These are phyloP conservation scores for Croton setiger DNA, from an alignment of 441 rosid species.

Conservation along the genomic window DNA sequence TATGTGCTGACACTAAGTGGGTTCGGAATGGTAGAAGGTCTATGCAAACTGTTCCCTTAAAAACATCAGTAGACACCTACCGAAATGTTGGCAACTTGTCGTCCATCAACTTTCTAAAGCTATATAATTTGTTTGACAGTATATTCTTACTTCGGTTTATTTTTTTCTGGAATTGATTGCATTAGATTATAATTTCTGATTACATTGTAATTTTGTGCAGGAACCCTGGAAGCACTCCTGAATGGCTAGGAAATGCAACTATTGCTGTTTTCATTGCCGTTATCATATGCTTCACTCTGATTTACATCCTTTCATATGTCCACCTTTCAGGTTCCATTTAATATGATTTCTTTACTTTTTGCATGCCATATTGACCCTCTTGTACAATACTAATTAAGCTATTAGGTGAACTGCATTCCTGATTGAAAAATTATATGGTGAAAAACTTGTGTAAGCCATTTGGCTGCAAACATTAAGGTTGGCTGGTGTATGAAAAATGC, in stretches of 20 bases:
- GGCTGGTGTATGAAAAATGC: background rate
- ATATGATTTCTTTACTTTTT: constrained; percentile 19
- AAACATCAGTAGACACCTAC: background rate
- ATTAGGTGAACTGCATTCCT: constrained; percentile 8
- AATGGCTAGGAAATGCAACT: constrained; percentile 68
- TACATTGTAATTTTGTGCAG: constrained; percentile 37
- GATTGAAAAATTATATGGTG: background rate
- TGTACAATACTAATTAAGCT: constrained; percentile 2
- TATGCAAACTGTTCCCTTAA: background rate
- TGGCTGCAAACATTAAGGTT: background rate
- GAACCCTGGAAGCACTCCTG: constrained; percentile 82
- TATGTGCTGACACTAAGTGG: background rate
- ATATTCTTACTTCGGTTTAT: background rate
- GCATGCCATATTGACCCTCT: constrained; percentile 13
- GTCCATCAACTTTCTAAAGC: background rate
- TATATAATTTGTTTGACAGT: background rate
- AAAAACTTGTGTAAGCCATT: background rate
- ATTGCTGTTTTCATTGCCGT: constrained; percentile 57
- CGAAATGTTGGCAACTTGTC: background rate
- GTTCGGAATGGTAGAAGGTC: background rate
- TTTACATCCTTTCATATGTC: constrained; percentile 78
- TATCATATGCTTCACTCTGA: constrained; percentile 62
- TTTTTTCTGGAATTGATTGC: background rate
- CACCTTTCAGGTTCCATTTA: constrained; percentile 75
- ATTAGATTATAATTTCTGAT: constrained; percentile 6